Base-by-base conservation (phyloP, 371 early-diverging fungal genomes). In the Lichtheimia hyalospora region DNA sequence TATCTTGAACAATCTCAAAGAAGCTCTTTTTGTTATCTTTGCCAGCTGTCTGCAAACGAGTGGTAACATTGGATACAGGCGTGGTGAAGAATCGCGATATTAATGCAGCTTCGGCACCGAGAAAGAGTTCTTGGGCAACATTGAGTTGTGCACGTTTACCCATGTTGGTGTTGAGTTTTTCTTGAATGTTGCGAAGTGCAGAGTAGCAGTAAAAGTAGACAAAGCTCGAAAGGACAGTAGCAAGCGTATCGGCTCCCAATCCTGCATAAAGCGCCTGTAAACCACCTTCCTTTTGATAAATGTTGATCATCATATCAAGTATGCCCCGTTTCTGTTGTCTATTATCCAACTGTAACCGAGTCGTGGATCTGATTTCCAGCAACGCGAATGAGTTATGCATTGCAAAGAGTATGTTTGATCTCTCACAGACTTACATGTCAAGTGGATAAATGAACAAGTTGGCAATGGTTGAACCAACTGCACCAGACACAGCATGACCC, bases 151-250 rank as follows among this genome's bases (percentile, higher is more conserved):
- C 77, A 1, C 61, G 46, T 34, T 73, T 72, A n/a, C 80, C 80
- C 58, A 65, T 54, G 14, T 62, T 66, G 10, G 43, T 58, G 25
- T 84, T 82, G 16, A 75, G 57, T 43, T 71, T 79, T 41, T 85
- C 85, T 52, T 85, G 84, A 4, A 81, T 59, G 50, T 85, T 81
- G 16, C 85, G 68, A 3, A 85, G 60, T 0, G 82, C 74, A 27
- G 80, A 81, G 56, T 85, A 85, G 53, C 82, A 77, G 55, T 85
- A 85, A 58, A 82, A 83, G 57, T 83, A 85, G n/a, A 83, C 77
- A 55, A 85, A 85, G 55, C 79, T 85, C 18, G 85, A 85, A 3
- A 77, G 59, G 18, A 85, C 65, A 0, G 85, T 82, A 3, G 85
- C 85, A 10, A 82, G 15, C 0, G 84, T 83, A 64, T 85, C 84